Conservation (phyloP, 2,329 filamentous ascomycete species). For the Neofusicoccum ribis region DNA sequence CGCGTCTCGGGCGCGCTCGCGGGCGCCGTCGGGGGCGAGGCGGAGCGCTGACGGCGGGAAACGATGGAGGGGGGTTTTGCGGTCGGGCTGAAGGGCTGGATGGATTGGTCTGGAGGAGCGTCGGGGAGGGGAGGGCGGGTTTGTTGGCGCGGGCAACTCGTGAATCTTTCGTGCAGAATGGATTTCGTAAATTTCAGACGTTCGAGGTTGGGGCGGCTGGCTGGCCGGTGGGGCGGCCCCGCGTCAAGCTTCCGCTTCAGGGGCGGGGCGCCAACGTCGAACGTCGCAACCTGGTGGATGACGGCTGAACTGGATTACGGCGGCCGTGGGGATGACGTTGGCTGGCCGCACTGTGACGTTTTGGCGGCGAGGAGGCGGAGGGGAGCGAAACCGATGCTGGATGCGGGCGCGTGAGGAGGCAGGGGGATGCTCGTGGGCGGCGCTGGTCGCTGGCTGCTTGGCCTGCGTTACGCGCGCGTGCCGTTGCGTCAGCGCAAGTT, state of each 20-base stretch:
- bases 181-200: not conserved
- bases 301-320: not conserved
- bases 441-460: too few relatives aligned
- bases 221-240: not conserved
- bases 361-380: not conserved
- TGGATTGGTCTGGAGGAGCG: too few relatives aligned
- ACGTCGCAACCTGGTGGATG: not conserved
- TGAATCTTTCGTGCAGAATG: too few relatives aligned
- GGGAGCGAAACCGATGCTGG: not conserved
- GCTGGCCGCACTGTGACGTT: not conserved
- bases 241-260: not conserved
- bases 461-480: too few relatives aligned
- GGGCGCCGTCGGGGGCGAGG: too few relatives aligned
- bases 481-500: too few relatives aligned
- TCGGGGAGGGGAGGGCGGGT: too few relatives aligned
- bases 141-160: too few relatives aligned
- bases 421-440: not conserved
- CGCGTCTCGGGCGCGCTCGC: too few relatives aligned
- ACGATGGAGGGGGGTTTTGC: too few relatives aligned
- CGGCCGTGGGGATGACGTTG: not conserved
- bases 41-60: too few relatives aligned
- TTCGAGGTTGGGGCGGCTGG: not conserved
- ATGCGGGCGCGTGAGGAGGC: not conserved
- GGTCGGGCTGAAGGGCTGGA: too few relatives aligned
- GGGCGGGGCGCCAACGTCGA: not conserved